Evolutionary conservation across 1,139 yeast genomes (phyloP).

Genomic region (Meyerozyma athensensis): DNA sequence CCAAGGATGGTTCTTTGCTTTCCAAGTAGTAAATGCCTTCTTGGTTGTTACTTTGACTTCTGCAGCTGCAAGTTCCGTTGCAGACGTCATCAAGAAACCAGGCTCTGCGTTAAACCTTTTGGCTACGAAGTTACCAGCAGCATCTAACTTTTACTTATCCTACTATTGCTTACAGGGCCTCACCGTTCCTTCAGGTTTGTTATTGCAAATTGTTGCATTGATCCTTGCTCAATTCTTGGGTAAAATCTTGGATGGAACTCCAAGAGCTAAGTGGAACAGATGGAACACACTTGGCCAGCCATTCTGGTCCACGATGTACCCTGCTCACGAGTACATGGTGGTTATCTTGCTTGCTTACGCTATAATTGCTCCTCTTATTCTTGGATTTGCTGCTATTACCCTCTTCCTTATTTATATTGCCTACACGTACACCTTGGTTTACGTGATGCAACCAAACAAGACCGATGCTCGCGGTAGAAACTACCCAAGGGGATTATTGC

Average conservation of each 20-base stretch:
- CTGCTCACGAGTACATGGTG: constrained; percentile 34
- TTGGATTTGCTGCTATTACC: constrained; percentile 45
- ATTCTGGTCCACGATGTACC: constrained; percentile 37
- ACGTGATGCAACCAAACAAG: constrained; percentile 50
- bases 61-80: constrained; percentile 68
- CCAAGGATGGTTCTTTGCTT: constrained; percentile 83
- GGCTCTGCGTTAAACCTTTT: constrained; percentile 50
- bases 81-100: constrained; percentile 50
- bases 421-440: constrained; percentile 53
- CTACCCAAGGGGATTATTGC: constrained; percentile 63
- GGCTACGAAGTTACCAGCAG: constrained; percentile 58
- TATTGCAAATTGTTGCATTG: constrained; percentile 39
- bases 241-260: constrained; percentile 41
- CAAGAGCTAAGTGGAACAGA: constrained; percentile 46
- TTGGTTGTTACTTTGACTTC: constrained; percentile 78
- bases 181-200: constrained; percentile 32
- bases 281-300: constrained; percentile 40
- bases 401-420: constrained; percentile 50
- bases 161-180: constrained; percentile 46
- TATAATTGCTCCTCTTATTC: constrained; percentile 40
- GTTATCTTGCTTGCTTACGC: constrained; percentile 38
- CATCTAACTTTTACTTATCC: constrained; percentile 66
- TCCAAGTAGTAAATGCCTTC: constrained; percentile 83
- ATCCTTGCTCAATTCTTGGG: constrained; percentile 45
- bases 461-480: constrained; percentile 61